Evolutionary conservation across 345 rosid species (phyloP), one percentile per base, ranked within the genome.

Genomic region (Turnera subulata): DNA sequence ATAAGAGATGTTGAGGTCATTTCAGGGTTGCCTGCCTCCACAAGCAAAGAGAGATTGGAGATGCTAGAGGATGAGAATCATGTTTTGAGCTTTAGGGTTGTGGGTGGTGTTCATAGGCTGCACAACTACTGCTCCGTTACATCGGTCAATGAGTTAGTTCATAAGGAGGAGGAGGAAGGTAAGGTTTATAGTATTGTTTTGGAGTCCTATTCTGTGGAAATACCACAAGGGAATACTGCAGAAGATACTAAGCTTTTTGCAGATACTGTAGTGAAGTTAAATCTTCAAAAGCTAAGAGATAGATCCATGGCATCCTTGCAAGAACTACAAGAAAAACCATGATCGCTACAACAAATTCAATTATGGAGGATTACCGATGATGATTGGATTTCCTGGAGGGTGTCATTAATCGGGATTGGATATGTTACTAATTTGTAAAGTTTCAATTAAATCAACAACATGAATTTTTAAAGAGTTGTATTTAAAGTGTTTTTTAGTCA

Each of bases 231-330:
- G 1, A 90, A 90, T 48, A 81, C 93, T 0, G 84, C 50, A 19
- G 88, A 71, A 38, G 95, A 90, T 62, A 82, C 95, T 0, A 87
- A 84, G 80, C 84, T 90, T 93, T 90, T 90, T 26, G 91, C 64
- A 18, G 95, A 87, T 50, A 90, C 97, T 54, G 97, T 90, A n/a
- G 88, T 90, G n/a, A 90, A 90, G 76, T 76, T 84, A 68, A 90
- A 90, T 63, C 88, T 90, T 54, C 95, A 90, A 43, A 90, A 90
- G 80, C 88, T 90, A 6, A 86, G 69, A 19, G 75, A 76, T 21
- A 81, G 72, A 13, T 73, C 95, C 16, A 69, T 71, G 58, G 71
- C 80, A 26, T 64, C 81, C 13, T 13, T 67, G 55, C 84, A 81
- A 46, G 84, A 71, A 50, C 78, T n/a, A n/a, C n/a, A n/a, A n/a